Evolutionary conservation across 2,329 filamentous ascomycete genomes (phyloP), one percentile per base, ranked within the genome.

Genomic region (Aschersonia sp.): DNA sequence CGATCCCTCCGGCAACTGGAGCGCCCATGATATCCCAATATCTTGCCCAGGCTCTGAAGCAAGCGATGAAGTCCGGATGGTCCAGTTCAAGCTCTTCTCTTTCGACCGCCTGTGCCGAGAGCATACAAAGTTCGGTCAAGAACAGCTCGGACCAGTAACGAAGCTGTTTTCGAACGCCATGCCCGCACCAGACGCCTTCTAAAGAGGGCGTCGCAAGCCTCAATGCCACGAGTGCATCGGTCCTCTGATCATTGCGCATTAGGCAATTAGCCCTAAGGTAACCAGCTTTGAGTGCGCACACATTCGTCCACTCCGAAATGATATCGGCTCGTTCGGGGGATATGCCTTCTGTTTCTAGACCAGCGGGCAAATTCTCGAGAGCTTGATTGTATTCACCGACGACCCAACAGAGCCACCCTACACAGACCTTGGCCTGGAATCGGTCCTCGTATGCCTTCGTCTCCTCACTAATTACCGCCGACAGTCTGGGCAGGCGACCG

Each of bases 381-480:
- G 83, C 82, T 42, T 78, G 62, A 1, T 68, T 70, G 53, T 84
- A 84, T 55, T 94, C 84, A 35, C 78, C 80, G 47, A 84, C 65
- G 6, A 80, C 77, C 79, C 85, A 94, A 59, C 94, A 80, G 56
- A 95, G 72, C 85, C 89, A 94, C 48, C 82, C 89, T 43, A 91
- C 64, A 62, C 87, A 92, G 46, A 92, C 81, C 51, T 80, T 82
- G 32, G 88, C 89, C 64, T 95, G 88, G 55, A 91, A 83, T 47
- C 66, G 71, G 55, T 84, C 80, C 60, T 82, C 74, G 9, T 64
- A 61, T 53, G 72, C 65, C 5, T 59, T 59, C 4, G 69, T 65
- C 56, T 82, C 81, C 47, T 71, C 69, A 5, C 81, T 78, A 54
- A 85, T 77, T 12, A 73, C 76, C 42, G 69, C 61, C 47, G 73